Conservation (phyloP, 352 stramenopile genomes). For the Globisporangium cederbergense region DNA sequence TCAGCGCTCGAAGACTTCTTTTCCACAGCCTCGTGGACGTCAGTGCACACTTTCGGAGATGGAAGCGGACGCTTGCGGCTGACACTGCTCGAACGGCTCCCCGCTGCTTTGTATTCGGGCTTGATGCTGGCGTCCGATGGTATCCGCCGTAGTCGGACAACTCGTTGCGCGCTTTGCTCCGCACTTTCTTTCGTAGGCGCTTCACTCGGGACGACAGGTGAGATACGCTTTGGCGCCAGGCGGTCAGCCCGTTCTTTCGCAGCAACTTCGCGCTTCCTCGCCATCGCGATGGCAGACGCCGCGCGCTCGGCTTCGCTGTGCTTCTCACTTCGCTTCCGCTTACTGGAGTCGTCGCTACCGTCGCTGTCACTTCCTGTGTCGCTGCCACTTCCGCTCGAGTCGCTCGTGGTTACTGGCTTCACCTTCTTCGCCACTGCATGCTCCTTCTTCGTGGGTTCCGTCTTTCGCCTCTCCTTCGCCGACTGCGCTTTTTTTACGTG, state of each 20-base stretch:
- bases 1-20: neutral
- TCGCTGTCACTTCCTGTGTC: neutral
- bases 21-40: neutral
- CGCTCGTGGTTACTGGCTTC: neutral
- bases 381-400: neutral
- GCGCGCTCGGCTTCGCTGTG: neutral
- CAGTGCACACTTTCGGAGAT: neutral
- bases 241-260: conserved; percentile 14
- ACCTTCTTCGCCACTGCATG: neutral
- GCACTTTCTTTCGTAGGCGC: neutral
- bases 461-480: neutral
- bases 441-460: neutral
- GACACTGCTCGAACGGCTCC: conserved; percentile 1
- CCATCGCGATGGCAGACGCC: conserved; percentile 1
- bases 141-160: neutral
- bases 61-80: conserved; percentile 18
- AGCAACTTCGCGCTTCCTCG: conserved; percentile 5
- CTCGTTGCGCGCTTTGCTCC: neutral
- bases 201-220: neutral
- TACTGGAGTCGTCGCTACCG: neutral
- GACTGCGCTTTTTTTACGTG: neutral
- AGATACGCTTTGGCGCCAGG: neutral
- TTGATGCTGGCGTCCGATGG: neutral
- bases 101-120: neutral
- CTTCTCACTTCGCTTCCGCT: neutral